These are phyloP conservation scores for Allium fistulosum DNA, from an alignment of 106 monocot species.

Conservation along the genomic window DNA sequence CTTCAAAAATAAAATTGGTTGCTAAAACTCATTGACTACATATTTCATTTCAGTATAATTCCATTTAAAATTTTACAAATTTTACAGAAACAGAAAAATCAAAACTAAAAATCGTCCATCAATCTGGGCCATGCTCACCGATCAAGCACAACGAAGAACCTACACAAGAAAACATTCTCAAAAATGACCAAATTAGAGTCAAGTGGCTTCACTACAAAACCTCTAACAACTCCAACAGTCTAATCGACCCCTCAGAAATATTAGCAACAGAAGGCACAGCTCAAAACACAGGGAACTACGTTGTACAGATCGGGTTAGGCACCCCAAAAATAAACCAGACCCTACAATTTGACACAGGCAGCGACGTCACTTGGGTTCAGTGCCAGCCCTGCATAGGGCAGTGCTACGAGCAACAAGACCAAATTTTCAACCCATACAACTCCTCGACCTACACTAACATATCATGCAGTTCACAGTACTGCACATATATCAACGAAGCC, in stretches of 20 bases:
- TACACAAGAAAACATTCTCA: slow-evolving; percentile 9
- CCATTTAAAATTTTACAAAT: background rate
- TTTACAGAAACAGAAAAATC: background rate
- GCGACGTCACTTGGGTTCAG: slow-evolving; percentile 22
- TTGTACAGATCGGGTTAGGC: slow-evolving; percentile 11
- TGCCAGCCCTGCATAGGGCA: slow-evolving; percentile 6
- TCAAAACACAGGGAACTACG: slow-evolving; percentile 9
- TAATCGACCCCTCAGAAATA: background rate
- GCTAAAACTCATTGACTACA: too few species aligned
- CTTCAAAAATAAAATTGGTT: too few species aligned
- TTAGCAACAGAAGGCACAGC: slow-evolving; percentile 1
- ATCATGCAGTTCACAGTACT: slow-evolving; percentile 22
- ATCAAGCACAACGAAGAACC: background rate
- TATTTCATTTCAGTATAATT: background rate
- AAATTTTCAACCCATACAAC: slow-evolving; percentile 11
- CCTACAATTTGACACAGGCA: slow-evolving; percentile 19
- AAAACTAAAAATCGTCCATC: slow-evolving; percentile 3
- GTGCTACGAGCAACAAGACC: slow-evolving; percentile 18
- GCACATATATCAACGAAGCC: background rate
- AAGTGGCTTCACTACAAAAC: slow-evolving; percentile 5
- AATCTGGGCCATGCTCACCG: slow-evolving; percentile 13
- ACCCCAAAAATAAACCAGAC: slow-evolving; percentile 6
- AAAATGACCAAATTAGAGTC: slow-evolving; percentile 10
- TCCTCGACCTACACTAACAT: slow-evolving; percentile 12
- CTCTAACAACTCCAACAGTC: background rate